Evolutionary conservation across 2,329 filamentous ascomycete genomes (phyloP), one percentile per base, ranked within the genome.

Genomic region (Xenoacremonium recifei): DNA sequence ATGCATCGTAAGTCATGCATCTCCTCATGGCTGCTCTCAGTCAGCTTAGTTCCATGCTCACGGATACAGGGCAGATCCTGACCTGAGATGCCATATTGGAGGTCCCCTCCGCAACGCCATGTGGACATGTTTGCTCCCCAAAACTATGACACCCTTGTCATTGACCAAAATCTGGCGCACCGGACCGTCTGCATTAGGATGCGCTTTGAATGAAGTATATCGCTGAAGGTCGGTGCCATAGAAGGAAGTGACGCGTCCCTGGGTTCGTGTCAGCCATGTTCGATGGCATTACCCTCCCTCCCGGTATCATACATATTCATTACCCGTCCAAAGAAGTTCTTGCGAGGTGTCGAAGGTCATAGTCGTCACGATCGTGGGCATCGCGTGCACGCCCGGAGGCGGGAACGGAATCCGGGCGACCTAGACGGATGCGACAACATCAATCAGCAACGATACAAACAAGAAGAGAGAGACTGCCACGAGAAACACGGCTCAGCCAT

Each of bases 1-100:
- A 97, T 97, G 66, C 93, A 97, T 55, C 83, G 82, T 50, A 99
- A 71, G 60, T 96, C 89, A 50, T 78, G 82, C 85, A 97, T 95
- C 42, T 86, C 85, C 20, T 82, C 73, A 58, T 82, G 76, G 50
- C 84, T 87, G 13, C 12, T 21, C 25, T 15, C 15, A 4, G 33
- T 64, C 44, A 63, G 55, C 39, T 6, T 12, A 33, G 35, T 23
- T 20, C 20, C 17, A n/a, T 21, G 6, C 13, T 16, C 10, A 10
- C 11, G 6, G 31, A 34, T 10, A 19, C 29, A 20, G 25, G 23
- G 21, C 6, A 35, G 19, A 10, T 12, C 23, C 79, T 50, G 79
- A 90, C 75, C 76, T 80, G 47, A 96, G 75, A 66, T 96, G 90
- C 91, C 93, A 97, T 71, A 93, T 76, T 39, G 90, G 83, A 42